Evolutionary conservation across 805 yeast species (phyloP).

Genomic region (Ogataea sp.): DNA sequence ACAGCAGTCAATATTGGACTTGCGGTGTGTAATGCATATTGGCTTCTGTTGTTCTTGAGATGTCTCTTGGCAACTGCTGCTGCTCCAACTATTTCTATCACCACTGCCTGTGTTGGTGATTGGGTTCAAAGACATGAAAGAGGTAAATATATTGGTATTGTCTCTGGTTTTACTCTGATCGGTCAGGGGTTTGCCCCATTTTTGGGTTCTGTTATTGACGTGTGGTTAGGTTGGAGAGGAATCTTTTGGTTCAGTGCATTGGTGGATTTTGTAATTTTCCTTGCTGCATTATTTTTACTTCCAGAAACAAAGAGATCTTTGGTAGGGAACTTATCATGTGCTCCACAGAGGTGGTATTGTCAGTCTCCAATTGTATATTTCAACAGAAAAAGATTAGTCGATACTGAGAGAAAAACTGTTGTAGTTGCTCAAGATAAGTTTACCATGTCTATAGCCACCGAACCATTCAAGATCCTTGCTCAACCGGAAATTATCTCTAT

Average conservation of each 20-base stretch:
- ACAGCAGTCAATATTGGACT: constrained; percentile 58
- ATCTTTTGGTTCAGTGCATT: constrained; percentile 72
- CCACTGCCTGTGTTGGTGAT: constrained; percentile 70
- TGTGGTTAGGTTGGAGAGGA: constrained; percentile 62
- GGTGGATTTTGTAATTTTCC: constrained; percentile 41
- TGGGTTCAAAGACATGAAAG: constrained; percentile 55
- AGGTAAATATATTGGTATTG: constrained; percentile 63
- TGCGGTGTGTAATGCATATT: constrained; percentile 48
- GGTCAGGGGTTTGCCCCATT: constrained; percentile 80
- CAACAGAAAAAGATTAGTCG: constrained; percentile 23
- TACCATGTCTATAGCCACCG: constrained; percentile 14
- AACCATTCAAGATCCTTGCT: constrained; percentile 10
- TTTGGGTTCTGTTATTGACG: constrained; percentile 48
- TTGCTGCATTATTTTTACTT: constrained; percentile 29
- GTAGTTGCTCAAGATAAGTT: constrained; percentile 10
- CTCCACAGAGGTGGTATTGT: constrained; percentile 36
- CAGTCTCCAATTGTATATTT: constrained; percentile 33
- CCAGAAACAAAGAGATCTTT: constrained; percentile 73
- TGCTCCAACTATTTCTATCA: constrained; percentile 66
- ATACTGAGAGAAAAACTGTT: constrained; percentile 17
- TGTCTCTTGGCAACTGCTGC: constrained; percentile 74
- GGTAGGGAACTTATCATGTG: constrained; percentile 68
- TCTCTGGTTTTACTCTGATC: constrained; percentile 53
- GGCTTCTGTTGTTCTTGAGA: constrained; percentile 57
- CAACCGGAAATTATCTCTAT: constrained; percentile 30